phyloP scores from a whole-genome alignment of 768 basidiomycete species.

The Naematelia aurantialba region DNA sequence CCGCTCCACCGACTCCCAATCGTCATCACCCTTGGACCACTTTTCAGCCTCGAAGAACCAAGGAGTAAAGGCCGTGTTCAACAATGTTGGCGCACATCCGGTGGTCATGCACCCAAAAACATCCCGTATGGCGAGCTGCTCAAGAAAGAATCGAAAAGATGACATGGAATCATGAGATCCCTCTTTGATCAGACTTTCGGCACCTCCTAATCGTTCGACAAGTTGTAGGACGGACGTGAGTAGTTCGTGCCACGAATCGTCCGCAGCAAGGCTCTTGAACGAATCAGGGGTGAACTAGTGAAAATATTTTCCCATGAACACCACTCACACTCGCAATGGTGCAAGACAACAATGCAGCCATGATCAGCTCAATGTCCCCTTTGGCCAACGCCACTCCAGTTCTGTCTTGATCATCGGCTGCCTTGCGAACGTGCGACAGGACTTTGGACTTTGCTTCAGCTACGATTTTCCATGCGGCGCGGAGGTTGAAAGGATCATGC shows the following conservation, averaged over 20 bases:
- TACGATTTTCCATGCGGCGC: conserved; percentile 21
- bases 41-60: conserved; percentile 37
- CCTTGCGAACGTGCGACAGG: conserved; percentile 18
- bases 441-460: conserved; percentile 19
- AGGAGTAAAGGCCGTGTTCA: conserved; percentile 30
- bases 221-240: conserved; percentile 27
- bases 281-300: neutral
- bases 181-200: conserved; percentile 21
- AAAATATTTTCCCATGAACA: neutral
- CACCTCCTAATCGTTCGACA: conserved; percentile 34
- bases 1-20: conserved; percentile 42
- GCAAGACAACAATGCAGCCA: conserved; percentile 37
- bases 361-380: conserved; percentile 28
- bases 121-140: conserved; percentile 40
- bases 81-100: conserved; percentile 27
- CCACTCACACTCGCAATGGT: conserved; percentile 37
- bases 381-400: too few species aligned
- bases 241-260: conserved; percentile 40
- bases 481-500: conserved; percentile 17
- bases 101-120: conserved; percentile 44
- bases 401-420: neutral
- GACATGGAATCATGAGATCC: conserved; percentile 25
- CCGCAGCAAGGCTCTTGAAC: conserved; percentile 37
- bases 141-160: conserved; percentile 33
- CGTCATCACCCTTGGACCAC: conserved; percentile 28